Base-by-base conservation (phyloP, 305 asterid species). In the Fraxinus ornus region DNA sequence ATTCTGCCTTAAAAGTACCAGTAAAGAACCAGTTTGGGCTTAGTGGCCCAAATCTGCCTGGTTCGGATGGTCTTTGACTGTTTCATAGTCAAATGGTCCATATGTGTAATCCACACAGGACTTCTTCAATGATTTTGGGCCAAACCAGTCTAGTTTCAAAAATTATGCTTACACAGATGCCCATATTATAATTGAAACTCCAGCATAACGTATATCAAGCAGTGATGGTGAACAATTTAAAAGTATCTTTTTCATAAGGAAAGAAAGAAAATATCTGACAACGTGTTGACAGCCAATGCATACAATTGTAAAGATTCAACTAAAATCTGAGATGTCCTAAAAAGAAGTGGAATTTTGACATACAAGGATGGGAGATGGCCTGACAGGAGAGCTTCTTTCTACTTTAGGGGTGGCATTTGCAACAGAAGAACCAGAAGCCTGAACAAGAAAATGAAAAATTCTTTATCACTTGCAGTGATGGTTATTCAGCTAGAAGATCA, bases 351-450 rank as follows among this genome's bases (percentile, higher is more conserved):
- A 80, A 81, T 32, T 78, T 76, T 24, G 75, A 87, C 97, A 75
- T 94, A 97, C 98, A 85, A 88, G 94, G 82, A 94, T 88, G 78
- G 94, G 94, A 81, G 98, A 89, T 62, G 98, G 98, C 92, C 98
- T 90, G 78, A 87, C 98, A 86, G 98, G 99, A 72, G 99, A 97
- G 93, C 97, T 93, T 84, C 98, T 91, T 86, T 97, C 99, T 72
- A 94, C 97, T 89, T 97, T 97, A 82, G 98, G 97, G 84, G 98
- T 82, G 37, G 89, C 93, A 91, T 87, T 95, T 80, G 94, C 84
- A 84, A 89, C 92, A 82, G 97, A 82, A 86, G 98, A 77, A 62
- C 95, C 97, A 32, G 99, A 87, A 88, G 84, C 98, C 98, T 94
- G 94, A 87, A 55, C 74, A 83, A 78, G 60, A 47, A 73, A 79